These are phyloP conservation scores for Rhizoclosmatium sp. DNA, from an alignment of 192 early-diverging fungal genomes.

Conservation along the genomic window DNA sequence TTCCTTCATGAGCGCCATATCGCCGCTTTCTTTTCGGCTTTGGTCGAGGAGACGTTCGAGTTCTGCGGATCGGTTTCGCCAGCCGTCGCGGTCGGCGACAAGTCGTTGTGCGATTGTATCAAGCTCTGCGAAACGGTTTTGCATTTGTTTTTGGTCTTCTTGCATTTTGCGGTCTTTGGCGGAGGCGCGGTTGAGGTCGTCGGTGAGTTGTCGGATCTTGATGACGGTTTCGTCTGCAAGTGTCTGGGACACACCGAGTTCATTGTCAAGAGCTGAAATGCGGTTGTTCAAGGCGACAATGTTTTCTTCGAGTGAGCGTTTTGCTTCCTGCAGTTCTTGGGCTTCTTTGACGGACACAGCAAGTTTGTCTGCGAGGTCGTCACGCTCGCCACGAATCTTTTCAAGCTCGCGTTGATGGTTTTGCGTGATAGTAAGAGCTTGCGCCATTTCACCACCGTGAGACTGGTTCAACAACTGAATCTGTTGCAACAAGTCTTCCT, in stretches of 20 bases:
- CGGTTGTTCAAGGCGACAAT: conserved; percentile 10
- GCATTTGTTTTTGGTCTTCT: conserved; percentile 32
- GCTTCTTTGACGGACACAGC: not conserved
- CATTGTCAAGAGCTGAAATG: conserved; percentile 14
- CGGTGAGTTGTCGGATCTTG: conserved; percentile 29
- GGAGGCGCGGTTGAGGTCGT: conserved; percentile 19
- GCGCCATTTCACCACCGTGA: conserved; percentile 36
- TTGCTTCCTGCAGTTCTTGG: not conserved
- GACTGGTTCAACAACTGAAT: conserved; percentile 30
- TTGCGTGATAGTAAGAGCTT: conserved; percentile 19
- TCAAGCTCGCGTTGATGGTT: conserved; percentile 33
- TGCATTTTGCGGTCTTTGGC: conserved; percentile 26
- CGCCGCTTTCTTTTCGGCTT: conserved; percentile 22
- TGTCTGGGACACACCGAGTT: conserved; percentile 19
- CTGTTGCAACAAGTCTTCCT: conserved; percentile 19
- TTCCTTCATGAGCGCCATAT: conserved; percentile 31
- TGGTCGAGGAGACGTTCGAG: conserved; percentile 28
- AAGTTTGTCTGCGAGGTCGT: conserved; percentile 1
- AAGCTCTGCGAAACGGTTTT: conserved; percentile 22
- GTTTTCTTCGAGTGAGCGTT: conserved; percentile 14
- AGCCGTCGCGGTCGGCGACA: conserved; percentile 26
- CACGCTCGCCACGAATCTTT: conserved; percentile 3
- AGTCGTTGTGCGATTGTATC: conserved; percentile 31
- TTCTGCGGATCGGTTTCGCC: conserved; percentile 25
- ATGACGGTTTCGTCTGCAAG: conserved; percentile 37